Evolutionary conservation across 345 rosid genomes (phyloP).

Genomic region (Cardiospermum halicacabum): DNA sequence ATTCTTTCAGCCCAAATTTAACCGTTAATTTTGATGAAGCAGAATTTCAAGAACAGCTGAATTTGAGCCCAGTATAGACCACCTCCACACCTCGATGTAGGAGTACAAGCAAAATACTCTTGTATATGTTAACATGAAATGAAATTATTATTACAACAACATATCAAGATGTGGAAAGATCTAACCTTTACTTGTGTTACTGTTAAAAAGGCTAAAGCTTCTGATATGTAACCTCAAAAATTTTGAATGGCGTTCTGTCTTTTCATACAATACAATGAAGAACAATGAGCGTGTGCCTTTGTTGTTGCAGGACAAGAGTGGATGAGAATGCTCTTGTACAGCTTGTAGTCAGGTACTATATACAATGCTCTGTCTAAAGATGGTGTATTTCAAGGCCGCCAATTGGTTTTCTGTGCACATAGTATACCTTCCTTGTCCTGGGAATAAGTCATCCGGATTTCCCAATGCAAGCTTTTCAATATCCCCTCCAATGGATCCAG

Average conservation of each 20-base stretch:
- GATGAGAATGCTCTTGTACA: background rate
- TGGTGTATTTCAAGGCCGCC: conserved; percentile 64
- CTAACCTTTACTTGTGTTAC: background rate
- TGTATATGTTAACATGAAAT: too few relatives aligned
- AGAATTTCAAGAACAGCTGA: too few relatives aligned
- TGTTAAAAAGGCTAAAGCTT: background rate
- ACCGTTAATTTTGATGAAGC: background rate
- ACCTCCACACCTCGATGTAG: too few relatives aligned
- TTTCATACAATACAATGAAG: conserved; percentile 2
- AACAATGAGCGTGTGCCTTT: background rate
- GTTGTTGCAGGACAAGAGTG: background rate
- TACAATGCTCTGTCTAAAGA: background rate
- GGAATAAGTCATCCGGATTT: conserved; percentile 78
- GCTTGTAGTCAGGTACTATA: background rate
- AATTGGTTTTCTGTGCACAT: conserved; percentile 75
- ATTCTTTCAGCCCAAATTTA: background rate
- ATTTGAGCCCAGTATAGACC: too few relatives aligned
- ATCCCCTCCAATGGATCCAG: conserved; percentile 67
- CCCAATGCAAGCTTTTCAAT: conserved; percentile 81
- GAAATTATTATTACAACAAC: too few relatives aligned
- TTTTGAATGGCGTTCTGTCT: conserved; percentile 2
- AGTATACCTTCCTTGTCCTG: conserved; percentile 79
- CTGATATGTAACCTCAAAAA: background rate
- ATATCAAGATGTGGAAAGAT: too few relatives aligned
- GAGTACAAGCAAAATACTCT: too few relatives aligned